These are phyloP conservation scores for Syzygium grande DNA, from an alignment of 345 rosid species.

Conservation along the genomic window DNA sequence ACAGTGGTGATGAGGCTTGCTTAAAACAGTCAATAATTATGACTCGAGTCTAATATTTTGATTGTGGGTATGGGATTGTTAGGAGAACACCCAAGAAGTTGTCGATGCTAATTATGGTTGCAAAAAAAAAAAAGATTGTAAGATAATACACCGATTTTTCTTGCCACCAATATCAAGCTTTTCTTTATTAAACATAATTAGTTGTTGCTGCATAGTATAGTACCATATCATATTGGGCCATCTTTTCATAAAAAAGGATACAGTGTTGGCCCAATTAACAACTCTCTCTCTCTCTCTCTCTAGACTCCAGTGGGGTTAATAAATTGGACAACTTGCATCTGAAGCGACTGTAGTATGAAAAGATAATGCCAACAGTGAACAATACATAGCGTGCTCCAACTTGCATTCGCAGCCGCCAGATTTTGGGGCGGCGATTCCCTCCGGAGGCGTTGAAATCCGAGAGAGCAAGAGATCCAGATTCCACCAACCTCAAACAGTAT, in stretches of 20 bases:
- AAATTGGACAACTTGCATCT: not conserved
- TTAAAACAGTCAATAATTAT: not conserved
- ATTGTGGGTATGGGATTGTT: not conserved
- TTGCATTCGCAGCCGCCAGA: not conserved
- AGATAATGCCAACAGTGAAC: not conserved
- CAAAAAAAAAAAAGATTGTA: not conserved
- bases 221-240: not conserved
- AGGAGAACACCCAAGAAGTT: not conserved
- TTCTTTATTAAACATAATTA: not conserved
- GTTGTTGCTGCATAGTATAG: not conserved
- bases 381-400: not conserved
- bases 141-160: not conserved
- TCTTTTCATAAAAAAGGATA: not conserved
- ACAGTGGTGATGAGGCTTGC: not conserved
- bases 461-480: not conserved
- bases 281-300: not conserved
- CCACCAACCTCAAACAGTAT: not conserved
- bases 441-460: not conserved
- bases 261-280: not conserved
- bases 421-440: not conserved
- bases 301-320: not conserved
- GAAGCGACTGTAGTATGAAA: not conserved
- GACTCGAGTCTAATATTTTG: accelerated
- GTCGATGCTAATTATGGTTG: not conserved
- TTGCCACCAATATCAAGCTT: not conserved